Evolutionary conservation across 768 basidiomycete species (phyloP), one percentile per base, ranked within the genome.

Genomic region (Tulasnella calospora): DNA sequence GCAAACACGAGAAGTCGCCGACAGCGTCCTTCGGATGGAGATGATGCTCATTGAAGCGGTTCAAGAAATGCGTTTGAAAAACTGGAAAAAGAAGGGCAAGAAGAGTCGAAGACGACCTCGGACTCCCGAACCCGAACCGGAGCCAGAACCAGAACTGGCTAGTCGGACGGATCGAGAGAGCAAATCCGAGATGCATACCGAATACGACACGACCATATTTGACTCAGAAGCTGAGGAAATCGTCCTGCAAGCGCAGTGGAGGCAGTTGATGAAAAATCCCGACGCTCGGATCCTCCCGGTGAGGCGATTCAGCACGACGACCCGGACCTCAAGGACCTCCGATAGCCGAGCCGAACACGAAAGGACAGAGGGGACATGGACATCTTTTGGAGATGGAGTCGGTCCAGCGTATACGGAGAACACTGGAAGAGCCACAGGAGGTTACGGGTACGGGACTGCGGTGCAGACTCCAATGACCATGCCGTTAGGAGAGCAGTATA

Each of bases 231-330:
- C 57, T 9, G 57, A 61, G 57, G 57, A 61, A n/a, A 61, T 61
- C 15, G 30, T 61, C n/a, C 57, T 61, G 6, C 57, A 61, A 27
- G 57, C 57, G 21, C 57, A 61, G n/a, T 61, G 57, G 57, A 61
- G 57, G 57, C 61, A 67, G 61, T 67, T 67, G 61, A 67, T 67
- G 61, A 67, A 67, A 35, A 35, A 67, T 67, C 61, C 61, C 7
- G 33, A 67, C 19, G 30, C 61, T 15, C n/a, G 33, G 61, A 67
- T 67, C 61, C 10, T 17, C 9, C 61, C 61, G 23, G 27, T 35
- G 13, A 23, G 61, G 61, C 27, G 61, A 33, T 67, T 13, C 61
- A 67, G 61, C 61, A 67, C 61, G 13, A 67, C 33, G 10, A 35
- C 33, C 4, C 61, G 30, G 30, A 67, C 30, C 15, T 67, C 61